Evolutionary conservation across 208 protist genomes (phyloP), one percentile per base, ranked within the genome.

Genomic region (Porcisia deanei): DNA sequence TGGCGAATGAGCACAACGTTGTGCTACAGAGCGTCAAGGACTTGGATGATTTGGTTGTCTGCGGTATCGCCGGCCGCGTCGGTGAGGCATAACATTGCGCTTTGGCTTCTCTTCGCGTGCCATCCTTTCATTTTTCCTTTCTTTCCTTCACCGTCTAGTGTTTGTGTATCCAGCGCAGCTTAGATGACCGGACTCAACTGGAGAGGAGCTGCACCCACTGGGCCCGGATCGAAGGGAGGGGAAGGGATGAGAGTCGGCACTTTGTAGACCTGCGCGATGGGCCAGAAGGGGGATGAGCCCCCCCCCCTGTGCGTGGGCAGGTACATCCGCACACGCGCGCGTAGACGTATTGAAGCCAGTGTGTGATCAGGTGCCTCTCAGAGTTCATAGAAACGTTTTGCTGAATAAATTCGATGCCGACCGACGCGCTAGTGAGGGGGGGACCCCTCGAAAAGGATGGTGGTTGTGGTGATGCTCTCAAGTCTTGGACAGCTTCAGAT

Each of bases 1-100:
- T 97, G 34, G 91, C 92, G 14, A 97, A 97, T 47, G 92, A 96
- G 80, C 89, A 95, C 79, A 92, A 90, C 59, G 79, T 97, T n/a
- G 69, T 94, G 66, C 77, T 97, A 45, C 85, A 90, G 67, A 95
- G 88, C 73, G 89, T 92, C 7, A 73, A 75, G 37, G 73, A 66
- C 30, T 68, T 95, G 47, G 89, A 95, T 60, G 91, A 97, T 71
- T 74, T 97, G 55, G 59, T 83, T 22, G 83, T 89, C 16, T 78
- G 78, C 30, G 87, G 89, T n/a, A 82, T 94, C n/a, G 83, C 77
- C 14, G 71, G 72, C 16, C 59, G 74, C 52, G 82, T 87, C 3
- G 71, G 71, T 2, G 77, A 75, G 76, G 53, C 14, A 45, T 12
- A 22, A 55, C 39, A 37, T 16, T 52, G 47, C 47, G 63, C 25